Base-by-base conservation (phyloP, 192 early-diverging fungal species). In the Coemansia sp. region DNA sequence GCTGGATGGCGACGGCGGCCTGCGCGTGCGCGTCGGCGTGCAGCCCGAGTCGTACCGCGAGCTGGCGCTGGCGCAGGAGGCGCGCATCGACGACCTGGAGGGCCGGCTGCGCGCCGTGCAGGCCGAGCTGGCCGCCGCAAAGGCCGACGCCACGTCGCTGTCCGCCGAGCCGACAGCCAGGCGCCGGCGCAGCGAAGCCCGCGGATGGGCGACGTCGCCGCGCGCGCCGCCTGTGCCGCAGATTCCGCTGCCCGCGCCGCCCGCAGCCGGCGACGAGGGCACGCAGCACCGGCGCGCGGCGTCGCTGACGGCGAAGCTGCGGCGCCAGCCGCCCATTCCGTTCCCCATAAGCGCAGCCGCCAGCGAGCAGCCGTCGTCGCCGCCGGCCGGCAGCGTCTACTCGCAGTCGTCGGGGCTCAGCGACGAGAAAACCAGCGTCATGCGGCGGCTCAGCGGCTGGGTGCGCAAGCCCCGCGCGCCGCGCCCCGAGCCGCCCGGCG, bases 371-470 rank as follows among this genome's bases (percentile, higher is more conserved):
- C 58, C 66, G n/a, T 26, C 47, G 36, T 36, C 57, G 26, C 57
- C 43, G 4, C 31, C 56, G 34, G 18, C 56, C 0, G 56, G 18
- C 56, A 58, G 56, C 56, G 26, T 41, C 25, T 33, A 33, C 26
- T 68, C 66, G 58, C 66, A 60, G 47, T 38, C 63, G 37, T 48
- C 36, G 50, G 68, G 26, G 20, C 41, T 45, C 48, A 53, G 53
- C 53, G 64, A 43, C 10, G 52, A 60, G 2, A 50, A 16, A 7
- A 6, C 3, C 3, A 55, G 66, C 21, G 48, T 80, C 39, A 36
- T 80, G 48, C 41, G 72, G 16, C 58, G 77, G 3, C 72, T 80
- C 3, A 75, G 77, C 59, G 77, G 77, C 1, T 80, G 77, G 77
- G 45, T 79, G 45, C 35, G 57, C 34, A 63, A 53, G 33, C 23